A percentile compares a stretch with the other conserved stretches of the same genome.
phyloP scores from a whole-genome alignment of 2,329 filamentous ascomycete species.

The Arthrobotrys iridis region DNA sequence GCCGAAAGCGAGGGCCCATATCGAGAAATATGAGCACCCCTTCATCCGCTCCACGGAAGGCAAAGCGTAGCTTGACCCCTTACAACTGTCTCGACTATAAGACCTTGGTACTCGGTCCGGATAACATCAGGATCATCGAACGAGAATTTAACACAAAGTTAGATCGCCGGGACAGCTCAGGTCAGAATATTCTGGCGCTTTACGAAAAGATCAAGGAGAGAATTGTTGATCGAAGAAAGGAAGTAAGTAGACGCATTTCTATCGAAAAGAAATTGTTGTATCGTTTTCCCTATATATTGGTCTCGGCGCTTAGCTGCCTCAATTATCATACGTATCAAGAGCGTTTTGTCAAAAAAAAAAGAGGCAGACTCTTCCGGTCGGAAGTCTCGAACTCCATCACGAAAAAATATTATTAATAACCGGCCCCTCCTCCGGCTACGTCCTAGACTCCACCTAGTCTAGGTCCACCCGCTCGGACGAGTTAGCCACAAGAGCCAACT shows the following conservation, averaged over 20 bases:
- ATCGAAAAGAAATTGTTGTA: no score
- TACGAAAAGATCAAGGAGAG: not conserved
- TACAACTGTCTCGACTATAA: not conserved
- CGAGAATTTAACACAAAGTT: not conserved
- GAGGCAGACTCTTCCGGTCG: no score
- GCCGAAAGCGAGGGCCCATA: not conserved
- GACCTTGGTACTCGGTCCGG: not conserved
- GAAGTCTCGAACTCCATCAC: no score
- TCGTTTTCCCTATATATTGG: no score
- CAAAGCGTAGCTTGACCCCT: not conserved
- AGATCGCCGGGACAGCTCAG: not conserved
- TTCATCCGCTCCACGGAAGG: not conserved
- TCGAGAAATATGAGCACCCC: not conserved
- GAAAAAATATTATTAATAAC: no score
- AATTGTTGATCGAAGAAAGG: not conserved
- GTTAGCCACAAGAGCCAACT: no score
- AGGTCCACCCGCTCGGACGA: no score
- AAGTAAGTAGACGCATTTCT: conserved; percentile 2
- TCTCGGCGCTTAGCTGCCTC: no score
- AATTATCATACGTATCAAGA: no score
- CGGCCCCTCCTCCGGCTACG: no score
- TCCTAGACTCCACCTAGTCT: no score
- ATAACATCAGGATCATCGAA: conserved; percentile 27
- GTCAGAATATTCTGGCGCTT: not conserved
- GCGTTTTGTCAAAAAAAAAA: no score